Percentiles rank a stretch among this genome's conserved stretches.
Evolutionary conservation across 2,329 filamentous ascomycete species (phyloP).

Genomic region (Stagonosporopsis cucurbitacearum): DNA sequence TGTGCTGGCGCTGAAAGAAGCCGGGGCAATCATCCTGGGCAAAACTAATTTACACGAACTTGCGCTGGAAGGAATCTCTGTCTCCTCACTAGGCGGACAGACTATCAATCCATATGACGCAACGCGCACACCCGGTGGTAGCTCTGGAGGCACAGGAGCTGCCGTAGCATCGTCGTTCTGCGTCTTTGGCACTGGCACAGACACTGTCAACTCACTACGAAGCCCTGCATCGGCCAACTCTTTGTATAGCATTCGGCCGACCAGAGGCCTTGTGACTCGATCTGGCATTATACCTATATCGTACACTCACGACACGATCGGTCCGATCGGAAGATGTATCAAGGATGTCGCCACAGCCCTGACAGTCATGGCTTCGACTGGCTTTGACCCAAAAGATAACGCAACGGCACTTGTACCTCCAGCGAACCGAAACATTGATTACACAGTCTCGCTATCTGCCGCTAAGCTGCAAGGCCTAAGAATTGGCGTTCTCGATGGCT

Average conservation of each 20-base stretch:
- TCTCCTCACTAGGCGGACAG: conserved; percentile 69
- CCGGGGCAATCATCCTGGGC: conserved; percentile 63
- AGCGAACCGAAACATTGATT: conserved; percentile 54
- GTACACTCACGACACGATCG: conserved; percentile 62
- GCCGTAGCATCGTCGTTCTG: conserved; percentile 65
- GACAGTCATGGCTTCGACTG: conserved; percentile 60
- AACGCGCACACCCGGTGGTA: conserved; percentile 69
- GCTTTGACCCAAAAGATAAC: conserved; percentile 61
- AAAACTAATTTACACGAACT: conserved; percentile 68
- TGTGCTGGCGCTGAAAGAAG: conserved; percentile 56
- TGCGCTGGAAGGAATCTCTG: conserved; percentile 67
- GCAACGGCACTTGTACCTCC: conserved; percentile 58
- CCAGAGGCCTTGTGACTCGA: conserved; percentile 58
- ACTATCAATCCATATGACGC: conserved; percentile 71
- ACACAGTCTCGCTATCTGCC: conserved; percentile 50
- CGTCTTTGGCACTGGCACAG: conserved; percentile 64
- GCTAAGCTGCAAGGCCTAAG: conserved; percentile 50
- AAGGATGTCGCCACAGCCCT: conserved; percentile 60
- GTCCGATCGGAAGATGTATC: conserved; percentile 61
- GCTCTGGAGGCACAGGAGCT: conserved; percentile 67
- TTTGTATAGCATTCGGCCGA: conserved; percentile 66
- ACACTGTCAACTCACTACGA: conserved; percentile 66
- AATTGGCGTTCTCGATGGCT: conserved; percentile 61
- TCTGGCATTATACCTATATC: conserved; percentile 63
- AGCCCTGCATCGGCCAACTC: conserved; percentile 68